These are phyloP conservation scores for Neovahlkampfia damariscottae DNA, from an alignment of 78 protist genomes.

Conservation along the genomic window DNA sequence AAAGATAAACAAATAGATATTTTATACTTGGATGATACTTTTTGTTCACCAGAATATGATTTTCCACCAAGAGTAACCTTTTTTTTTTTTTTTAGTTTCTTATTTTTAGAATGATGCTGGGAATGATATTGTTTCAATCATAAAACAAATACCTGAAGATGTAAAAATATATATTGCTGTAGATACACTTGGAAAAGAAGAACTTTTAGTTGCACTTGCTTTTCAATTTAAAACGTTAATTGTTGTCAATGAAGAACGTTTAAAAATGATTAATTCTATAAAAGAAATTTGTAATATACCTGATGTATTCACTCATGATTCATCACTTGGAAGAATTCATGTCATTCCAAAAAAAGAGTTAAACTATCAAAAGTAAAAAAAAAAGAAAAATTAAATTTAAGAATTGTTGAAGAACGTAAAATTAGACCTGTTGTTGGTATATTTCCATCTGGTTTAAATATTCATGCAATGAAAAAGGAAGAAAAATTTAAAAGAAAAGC, in stretches of 20 bases:
- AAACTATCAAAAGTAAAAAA: not conserved
- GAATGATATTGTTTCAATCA: not conserved
- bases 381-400: too few species aligned
- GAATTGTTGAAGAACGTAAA: not conserved
- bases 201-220: constrained; percentile 34
- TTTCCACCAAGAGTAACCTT: not conserved
- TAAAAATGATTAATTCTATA: constrained; percentile 5
- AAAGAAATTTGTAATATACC: not conserved
- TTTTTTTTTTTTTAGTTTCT: not conserved
- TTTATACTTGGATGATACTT: constrained; percentile 44
- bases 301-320: constrained; percentile 17
- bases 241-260: constrained; percentile 16
- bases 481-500: not conserved
- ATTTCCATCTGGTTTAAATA: constrained; percentile 12
- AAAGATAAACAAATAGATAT: not conserved
- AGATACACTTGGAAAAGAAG: constrained; percentile 49
- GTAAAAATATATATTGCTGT: constrained; percentile 22
- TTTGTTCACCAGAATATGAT: not conserved
- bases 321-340: not conserved
- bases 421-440: constrained; percentile 6
- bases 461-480: not conserved
- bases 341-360: not conserved
- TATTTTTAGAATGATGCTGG: not conserved
- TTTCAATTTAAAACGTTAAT: constrained; percentile 1
- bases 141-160: not conserved